These are phyloP conservation scores for Phytopythium ostracodes DNA, from an alignment of 352 stramenopile genomes.

Conservation along the genomic window DNA sequence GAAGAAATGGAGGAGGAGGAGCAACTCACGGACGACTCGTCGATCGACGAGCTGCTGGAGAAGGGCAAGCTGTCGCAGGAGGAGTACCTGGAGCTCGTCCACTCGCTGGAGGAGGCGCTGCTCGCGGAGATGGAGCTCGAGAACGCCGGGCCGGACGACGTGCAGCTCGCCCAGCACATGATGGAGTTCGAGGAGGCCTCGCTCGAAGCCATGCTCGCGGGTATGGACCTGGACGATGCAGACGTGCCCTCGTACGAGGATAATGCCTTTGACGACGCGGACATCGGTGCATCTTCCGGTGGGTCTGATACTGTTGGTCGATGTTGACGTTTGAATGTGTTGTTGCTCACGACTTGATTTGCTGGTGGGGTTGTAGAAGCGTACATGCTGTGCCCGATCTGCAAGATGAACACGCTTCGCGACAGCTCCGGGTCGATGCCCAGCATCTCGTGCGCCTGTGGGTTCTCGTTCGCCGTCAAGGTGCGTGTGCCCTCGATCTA, in stretches of 20 bases:
- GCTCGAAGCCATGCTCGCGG: conserved; percentile 62
- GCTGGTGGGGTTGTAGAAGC: conserved; percentile 10
- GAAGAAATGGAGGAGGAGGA: neutral
- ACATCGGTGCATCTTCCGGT: neutral
- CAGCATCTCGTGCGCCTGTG: conserved; percentile 40
- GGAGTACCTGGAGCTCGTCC: conserved; percentile 75
- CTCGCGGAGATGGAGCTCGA: conserved; percentile 40
- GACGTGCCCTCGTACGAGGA: conserved; percentile 10
- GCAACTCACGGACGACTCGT: conserved; percentile 18
- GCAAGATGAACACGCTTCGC: conserved; percentile 32
- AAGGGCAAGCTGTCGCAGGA: conserved; percentile 50
- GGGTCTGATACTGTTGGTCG: neutral
- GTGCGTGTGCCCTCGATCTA: no score
- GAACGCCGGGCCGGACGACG: conserved; percentile 13
- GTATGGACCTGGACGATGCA: conserved; percentile 43
- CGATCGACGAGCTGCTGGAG: conserved; percentile 63
- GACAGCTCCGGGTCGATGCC: conserved; percentile 19
- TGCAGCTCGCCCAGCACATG: conserved; percentile 48
- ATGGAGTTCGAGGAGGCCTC: conserved; percentile 66
- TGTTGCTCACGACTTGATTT: neutral
- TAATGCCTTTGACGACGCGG: conserved; percentile 5
- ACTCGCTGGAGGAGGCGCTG: conserved; percentile 68
- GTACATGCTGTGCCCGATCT: conserved; percentile 45
- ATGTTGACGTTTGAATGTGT: neutral
- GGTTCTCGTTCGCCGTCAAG: conserved; percentile 46